phyloP scores from a whole-genome alignment of 306 rosid species.

The Vicia faba region DNA sequence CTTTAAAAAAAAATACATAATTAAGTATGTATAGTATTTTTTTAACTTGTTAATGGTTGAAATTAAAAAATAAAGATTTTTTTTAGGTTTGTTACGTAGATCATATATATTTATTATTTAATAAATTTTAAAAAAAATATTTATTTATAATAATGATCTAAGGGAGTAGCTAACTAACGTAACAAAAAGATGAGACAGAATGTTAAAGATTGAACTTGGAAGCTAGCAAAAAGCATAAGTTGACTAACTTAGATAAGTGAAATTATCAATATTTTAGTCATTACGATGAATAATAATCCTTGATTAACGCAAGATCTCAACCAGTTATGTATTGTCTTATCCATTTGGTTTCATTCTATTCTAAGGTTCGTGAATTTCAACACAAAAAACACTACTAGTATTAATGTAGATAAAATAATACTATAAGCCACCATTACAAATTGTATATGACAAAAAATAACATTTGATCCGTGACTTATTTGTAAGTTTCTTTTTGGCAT shows the following conservation, averaged over 20 bases:
- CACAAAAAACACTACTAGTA: slow-evolving; percentile 6
- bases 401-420: slow-evolving; percentile 18
- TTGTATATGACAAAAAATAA: slow-evolving; percentile 16
- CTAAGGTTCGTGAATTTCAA: slow-evolving; percentile 6
- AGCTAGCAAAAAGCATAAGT: slow-evolving; percentile 18
- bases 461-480: slow-evolving; percentile 30
- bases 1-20: too few relatives aligned
- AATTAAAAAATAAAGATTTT: too few relatives aligned
- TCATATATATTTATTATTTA: too few relatives aligned
- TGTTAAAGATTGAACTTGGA: slow-evolving; percentile 15
- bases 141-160: too few relatives aligned
- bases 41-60: too few relatives aligned
- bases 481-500: slow-evolving; percentile 1
- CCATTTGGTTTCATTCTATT: slow-evolving; percentile 29
- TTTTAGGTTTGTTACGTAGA: too few relatives aligned
- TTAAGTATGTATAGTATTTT: too few relatives aligned
- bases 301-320: slow-evolving; percentile 41
- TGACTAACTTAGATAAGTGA: slow-evolving; percentile 10
- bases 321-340: slow-evolving; percentile 34
- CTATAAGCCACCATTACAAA: slow-evolving; percentile 18
- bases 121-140: too few relatives aligned
- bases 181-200: slow-evolving; percentile 13
- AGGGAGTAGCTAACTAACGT: too few relatives aligned
- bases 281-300: slow-evolving; percentile 11
- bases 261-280: neutral